phyloP scores from a whole-genome alignment of 192 early-diverging fungal species.

The Phlyctochytrium bullatum region DNA sequence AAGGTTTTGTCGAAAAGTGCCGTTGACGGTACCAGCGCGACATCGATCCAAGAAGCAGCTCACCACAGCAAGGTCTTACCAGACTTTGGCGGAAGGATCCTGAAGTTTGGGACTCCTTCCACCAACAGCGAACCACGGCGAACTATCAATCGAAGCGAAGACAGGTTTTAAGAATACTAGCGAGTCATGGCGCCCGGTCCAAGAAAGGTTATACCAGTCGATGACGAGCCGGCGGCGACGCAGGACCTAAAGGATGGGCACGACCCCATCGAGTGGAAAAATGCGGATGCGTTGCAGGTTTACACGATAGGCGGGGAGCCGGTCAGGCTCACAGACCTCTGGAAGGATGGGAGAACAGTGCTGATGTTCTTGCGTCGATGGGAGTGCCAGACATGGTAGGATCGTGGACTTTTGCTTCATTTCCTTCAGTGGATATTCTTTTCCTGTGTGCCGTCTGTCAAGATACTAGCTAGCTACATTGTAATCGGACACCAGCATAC shows the following conservation, averaged over 20 bases:
- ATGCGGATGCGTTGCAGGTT: background rate
- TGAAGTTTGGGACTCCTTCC: background rate
- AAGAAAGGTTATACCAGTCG: background rate
- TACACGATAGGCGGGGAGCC: background rate
- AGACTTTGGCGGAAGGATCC: background rate
- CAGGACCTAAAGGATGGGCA: background rate
- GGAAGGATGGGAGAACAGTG: background rate
- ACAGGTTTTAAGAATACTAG: too few relatives aligned
- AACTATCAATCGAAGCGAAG: too few relatives aligned
- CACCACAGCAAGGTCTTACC: background rate
- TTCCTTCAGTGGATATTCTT: too few relatives aligned
- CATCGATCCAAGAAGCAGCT: background rate
- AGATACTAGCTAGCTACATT: too few relatives aligned
- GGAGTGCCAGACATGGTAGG: constrained; percentile 6
- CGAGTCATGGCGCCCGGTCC: background rate
- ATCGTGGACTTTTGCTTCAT: too few relatives aligned
- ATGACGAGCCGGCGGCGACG: background rate
- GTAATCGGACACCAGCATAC: too few relatives aligned
- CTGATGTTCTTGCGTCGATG: background rate
- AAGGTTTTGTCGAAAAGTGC: too few relatives aligned
- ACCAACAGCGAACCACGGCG: too few relatives aligned
- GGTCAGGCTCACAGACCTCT: background rate
- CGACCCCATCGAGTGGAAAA: background rate
- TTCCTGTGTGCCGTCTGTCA: too few relatives aligned
- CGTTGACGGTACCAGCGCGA: too few relatives aligned